Evolutionary conservation across 2,329 filamentous ascomycete species (phyloP).

Genomic region (Pseudogymnoascus sp.): DNA sequence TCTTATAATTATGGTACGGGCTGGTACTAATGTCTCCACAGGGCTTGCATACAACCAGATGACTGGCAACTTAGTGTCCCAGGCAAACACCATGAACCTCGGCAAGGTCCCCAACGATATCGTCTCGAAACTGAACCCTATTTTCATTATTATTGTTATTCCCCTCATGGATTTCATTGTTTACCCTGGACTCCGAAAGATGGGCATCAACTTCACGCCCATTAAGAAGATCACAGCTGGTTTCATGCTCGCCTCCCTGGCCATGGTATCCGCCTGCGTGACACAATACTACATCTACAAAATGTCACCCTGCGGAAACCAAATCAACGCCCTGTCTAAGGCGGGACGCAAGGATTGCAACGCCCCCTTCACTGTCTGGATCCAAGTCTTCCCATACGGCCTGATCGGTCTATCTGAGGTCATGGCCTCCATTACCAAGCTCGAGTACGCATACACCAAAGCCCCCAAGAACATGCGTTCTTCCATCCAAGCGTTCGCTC

Average conservation of each 20-base stretch:
- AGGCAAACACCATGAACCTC: constrained; percentile 60
- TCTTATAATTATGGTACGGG: constrained; percentile 45
- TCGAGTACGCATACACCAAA: constrained; percentile 73
- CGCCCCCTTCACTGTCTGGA: constrained; percentile 60
- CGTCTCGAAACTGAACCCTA: constrained; percentile 68
- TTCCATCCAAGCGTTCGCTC: constrained; percentile 62
- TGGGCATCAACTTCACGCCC: constrained; percentile 61
- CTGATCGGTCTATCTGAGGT: constrained; percentile 52
- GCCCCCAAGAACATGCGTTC: constrained; percentile 75
- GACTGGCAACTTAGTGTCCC: constrained; percentile 54
- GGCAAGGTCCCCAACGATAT: constrained; percentile 72
- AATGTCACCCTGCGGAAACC: constrained; percentile 51
- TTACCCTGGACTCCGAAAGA: constrained; percentile 61
- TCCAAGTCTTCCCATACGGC: constrained; percentile 41
- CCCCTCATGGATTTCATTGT: constrained; percentile 62
- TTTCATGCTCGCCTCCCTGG: constrained; percentile 57
- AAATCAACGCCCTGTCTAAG: constrained; percentile 36
- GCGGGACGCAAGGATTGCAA: background rate
- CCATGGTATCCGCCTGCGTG: constrained; percentile 53
- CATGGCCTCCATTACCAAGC: constrained; percentile 52
- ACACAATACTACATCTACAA: constrained; percentile 60
- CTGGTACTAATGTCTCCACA: constrained; percentile 35
- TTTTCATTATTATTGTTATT: constrained; percentile 69
- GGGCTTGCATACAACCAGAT: constrained; percentile 55
- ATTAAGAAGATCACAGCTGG: constrained; percentile 70